These are phyloP conservation scores for Toxoplasma gondii DNA, from an alignment of 169 alveolate species.

Conservation along the genomic window DNA sequence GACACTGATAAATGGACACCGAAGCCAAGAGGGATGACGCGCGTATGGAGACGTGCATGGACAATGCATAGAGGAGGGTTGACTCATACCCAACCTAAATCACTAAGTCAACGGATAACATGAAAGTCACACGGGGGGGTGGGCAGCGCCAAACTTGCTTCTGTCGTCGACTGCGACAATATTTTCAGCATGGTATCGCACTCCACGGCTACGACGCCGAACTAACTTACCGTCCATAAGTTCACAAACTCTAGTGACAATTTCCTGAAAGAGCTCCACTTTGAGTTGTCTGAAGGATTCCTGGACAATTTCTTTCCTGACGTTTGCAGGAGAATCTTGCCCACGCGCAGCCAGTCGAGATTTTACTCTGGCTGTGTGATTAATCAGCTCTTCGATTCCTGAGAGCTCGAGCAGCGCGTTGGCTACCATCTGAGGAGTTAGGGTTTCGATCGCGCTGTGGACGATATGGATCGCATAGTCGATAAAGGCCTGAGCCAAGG, in stretches of 20 bases:
- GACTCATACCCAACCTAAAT: too few species aligned
- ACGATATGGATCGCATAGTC: neutral
- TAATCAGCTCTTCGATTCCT: neutral
- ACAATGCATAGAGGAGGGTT: too few species aligned
- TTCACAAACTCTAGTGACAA: neutral
- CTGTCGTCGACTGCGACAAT: too few species aligned
- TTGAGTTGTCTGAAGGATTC: constrained; percentile 9
- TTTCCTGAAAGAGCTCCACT: neutral
- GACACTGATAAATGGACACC: too few species aligned
- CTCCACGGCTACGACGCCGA: neutral
- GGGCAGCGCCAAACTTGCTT: too few species aligned
- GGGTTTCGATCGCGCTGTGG: neutral
- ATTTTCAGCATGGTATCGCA: too few species aligned
- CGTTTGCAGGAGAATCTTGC: neutral
- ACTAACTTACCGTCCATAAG: neutral
- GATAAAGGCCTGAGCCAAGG: neutral
- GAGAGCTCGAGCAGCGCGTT: neutral
- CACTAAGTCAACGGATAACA: too few species aligned
- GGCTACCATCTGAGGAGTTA: neutral
- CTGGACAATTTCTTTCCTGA: neutral
- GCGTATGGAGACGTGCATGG: too few species aligned
- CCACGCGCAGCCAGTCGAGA: constrained; percentile 12
- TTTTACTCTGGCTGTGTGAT: neutral
- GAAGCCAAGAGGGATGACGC: too few species aligned
- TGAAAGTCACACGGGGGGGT: too few species aligned